Evolutionary conservation across 768 basidiomycete species (phyloP).

Genomic region (Exsudoporus frostii): DNA sequence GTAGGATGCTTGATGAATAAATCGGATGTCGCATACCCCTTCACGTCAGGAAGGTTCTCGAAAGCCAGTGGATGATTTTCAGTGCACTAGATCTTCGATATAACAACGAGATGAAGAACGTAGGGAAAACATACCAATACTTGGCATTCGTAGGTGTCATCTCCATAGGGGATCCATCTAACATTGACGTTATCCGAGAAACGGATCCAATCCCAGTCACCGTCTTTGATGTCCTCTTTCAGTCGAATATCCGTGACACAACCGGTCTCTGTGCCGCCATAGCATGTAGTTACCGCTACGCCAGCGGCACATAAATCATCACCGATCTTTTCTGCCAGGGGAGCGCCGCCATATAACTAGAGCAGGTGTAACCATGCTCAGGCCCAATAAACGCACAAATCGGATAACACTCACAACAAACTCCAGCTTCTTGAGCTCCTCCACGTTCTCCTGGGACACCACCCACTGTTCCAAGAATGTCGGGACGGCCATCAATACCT

Average conservation of each 20-base stretch:
- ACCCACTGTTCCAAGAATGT: conserved; percentile 18
- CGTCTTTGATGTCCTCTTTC: conserved; percentile 6
- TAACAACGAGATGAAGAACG: background rate
- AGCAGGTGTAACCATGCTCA: background rate
- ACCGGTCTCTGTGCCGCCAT: conserved; percentile 26
- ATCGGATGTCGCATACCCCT: conserved; percentile 40
- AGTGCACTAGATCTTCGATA: background rate
- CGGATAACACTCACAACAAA: conserved; percentile 15
- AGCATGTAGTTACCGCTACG: conserved; percentile 7
- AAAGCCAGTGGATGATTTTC: conserved; percentile 4
- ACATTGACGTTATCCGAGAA: conserved; percentile 17
- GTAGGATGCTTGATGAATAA: conserved; percentile 44
- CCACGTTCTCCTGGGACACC: conserved; percentile 7
- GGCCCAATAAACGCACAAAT: background rate
- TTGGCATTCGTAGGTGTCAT: conserved; percentile 34
- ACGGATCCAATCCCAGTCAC: conserved; percentile 18
- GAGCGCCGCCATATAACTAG: conserved; percentile 13
- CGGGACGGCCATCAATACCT: conserved; percentile 15
- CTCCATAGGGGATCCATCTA: conserved; percentile 32
- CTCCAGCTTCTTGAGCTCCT: conserved; percentile 16
- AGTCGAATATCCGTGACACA: background rate
- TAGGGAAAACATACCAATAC: conserved; percentile 28
- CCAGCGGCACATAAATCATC: conserved; percentile 17
- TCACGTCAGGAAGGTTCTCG: conserved; percentile 35
- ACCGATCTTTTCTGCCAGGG: conserved; percentile 12